Evolutionary conservation across 1,139 yeast species (phyloP).

Genomic region (Candida tetrigidarum): DNA sequence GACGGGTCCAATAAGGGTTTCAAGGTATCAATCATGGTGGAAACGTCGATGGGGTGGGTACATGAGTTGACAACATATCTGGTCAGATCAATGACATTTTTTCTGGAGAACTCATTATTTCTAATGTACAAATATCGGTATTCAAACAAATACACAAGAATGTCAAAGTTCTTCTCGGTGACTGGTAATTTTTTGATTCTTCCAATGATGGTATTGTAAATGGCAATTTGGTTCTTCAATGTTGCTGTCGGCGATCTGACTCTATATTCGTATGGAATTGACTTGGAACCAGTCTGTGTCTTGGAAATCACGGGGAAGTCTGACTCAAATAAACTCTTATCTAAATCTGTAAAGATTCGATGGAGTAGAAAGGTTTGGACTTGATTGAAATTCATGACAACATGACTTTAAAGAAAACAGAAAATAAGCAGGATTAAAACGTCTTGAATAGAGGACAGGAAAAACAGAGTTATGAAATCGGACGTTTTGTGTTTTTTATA

Average conservation of each 20-base stretch:
- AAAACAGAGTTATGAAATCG: too few species aligned
- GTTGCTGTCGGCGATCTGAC: background rate
- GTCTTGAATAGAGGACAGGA: too few species aligned
- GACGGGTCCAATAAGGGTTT: background rate
- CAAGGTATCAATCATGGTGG: background rate
- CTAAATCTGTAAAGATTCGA: conserved; percentile 14
- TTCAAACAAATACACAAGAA: conserved; percentile 9
- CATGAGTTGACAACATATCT: conserved; percentile 5
- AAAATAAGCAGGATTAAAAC: background rate
- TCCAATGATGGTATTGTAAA: conserved; percentile 1
- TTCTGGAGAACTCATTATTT: conserved; percentile 1
- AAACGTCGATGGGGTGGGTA: background rate
- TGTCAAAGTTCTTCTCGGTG: conserved; percentile 8
- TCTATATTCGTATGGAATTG: conserved; percentile 3
- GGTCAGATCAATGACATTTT: conserved; percentile 9
- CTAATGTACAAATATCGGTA: conserved; percentile 8
- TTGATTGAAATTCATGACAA: conserved; percentile 5
- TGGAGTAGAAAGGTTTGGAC: conserved; percentile 10
- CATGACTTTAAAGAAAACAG: background rate
- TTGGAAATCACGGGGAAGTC: background rate
- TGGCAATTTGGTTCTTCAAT: conserved; percentile 2
- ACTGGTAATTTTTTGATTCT: conserved; percentile 6
- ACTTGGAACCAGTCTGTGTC: conserved; percentile 1
- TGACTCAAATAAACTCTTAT: conserved; percentile 8
- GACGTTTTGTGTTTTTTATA: too few species aligned